Evolutionary conservation across 805 yeast species (phyloP).

Genomic region (Candida oleophila): DNA sequence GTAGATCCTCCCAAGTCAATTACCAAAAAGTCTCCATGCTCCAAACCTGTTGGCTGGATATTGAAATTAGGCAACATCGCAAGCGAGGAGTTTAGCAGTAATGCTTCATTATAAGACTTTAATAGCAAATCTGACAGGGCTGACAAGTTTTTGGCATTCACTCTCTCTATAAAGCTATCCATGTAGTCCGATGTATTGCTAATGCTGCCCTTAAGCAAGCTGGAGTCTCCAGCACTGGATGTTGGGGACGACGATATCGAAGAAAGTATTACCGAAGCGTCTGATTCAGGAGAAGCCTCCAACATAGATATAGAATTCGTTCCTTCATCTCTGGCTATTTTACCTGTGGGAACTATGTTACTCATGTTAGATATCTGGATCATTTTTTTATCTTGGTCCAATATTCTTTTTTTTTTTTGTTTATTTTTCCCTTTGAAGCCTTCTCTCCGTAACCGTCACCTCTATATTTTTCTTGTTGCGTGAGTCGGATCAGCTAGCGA

Average conservation of each 20-base stretch:
- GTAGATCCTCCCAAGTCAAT: conserved; percentile 63
- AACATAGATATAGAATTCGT: background rate
- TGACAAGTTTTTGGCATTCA: conserved; percentile 3
- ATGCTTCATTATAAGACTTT: conserved; percentile 28
- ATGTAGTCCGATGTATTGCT: background rate
- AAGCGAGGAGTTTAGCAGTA: conserved; percentile 23
- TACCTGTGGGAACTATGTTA: background rate
- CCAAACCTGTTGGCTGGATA: conserved; percentile 36
- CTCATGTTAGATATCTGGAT: background rate
- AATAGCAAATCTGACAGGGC: conserved; percentile 20
- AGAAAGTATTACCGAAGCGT: background rate
- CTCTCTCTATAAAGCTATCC: background rate
- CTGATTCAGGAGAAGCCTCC: background rate
- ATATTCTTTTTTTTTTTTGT: too few relatives aligned
- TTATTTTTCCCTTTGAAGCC: too few relatives aligned
- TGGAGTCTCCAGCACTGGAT: background rate
- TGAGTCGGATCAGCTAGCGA: too few relatives aligned
- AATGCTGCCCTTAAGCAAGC: background rate
- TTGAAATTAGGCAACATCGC: conserved; percentile 42
- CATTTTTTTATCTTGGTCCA: too few relatives aligned
- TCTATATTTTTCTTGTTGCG: too few relatives aligned
- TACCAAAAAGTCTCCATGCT: conserved; percentile 39
- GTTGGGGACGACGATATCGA: conserved; percentile 1
- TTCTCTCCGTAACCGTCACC: too few relatives aligned
- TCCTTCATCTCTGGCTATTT: background rate